Evolutionary conservation across 169 alveolate genomes (phyloP).

Genomic region (Cryptosporidium muris): DNA sequence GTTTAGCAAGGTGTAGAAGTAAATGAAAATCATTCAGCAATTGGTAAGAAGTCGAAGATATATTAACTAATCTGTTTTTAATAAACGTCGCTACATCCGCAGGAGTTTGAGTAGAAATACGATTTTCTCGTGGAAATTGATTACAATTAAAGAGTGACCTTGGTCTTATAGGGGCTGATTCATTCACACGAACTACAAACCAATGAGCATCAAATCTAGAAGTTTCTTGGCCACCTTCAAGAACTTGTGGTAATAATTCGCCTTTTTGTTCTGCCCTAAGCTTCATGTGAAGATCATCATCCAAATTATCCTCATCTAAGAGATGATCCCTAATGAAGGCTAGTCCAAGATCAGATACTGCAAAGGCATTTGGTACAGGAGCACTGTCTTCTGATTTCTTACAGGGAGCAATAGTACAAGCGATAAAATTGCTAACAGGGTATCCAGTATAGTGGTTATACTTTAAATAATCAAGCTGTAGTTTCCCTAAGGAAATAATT

Average conservation of each 20-base stretch:
- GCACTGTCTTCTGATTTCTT: constrained; percentile 80
- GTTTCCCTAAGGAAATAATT: constrained; percentile 80
- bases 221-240: constrained; percentile 82
- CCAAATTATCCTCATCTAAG: constrained; percentile 74
- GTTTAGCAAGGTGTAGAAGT: constrained; percentile 86
- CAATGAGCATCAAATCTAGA: constrained; percentile 82
- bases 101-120: constrained; percentile 73
- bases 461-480: constrained; percentile 56
- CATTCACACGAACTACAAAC: constrained; percentile 83
- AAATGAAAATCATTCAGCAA: constrained; percentile 86
- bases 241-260: constrained; percentile 80
- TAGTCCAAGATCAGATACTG: constrained; percentile 86
- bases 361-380: constrained; percentile 85
- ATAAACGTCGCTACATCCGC: constrained; percentile 41
- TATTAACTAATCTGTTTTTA: constrained; percentile 31
- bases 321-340: constrained; percentile 79
- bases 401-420: constrained; percentile 85
- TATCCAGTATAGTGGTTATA: constrained; percentile 83
- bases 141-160: constrained; percentile 78
- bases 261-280: constrained; percentile 72
- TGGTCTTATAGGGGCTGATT: constrained; percentile 83
- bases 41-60: constrained; percentile 8
- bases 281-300: constrained; percentile 72
- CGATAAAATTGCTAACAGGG: constrained; percentile 81
- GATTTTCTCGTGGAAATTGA: constrained; percentile 81